Base-by-base conservation (phyloP, 148 eudicot species). In the Amaranthus palmeri region DNA sequence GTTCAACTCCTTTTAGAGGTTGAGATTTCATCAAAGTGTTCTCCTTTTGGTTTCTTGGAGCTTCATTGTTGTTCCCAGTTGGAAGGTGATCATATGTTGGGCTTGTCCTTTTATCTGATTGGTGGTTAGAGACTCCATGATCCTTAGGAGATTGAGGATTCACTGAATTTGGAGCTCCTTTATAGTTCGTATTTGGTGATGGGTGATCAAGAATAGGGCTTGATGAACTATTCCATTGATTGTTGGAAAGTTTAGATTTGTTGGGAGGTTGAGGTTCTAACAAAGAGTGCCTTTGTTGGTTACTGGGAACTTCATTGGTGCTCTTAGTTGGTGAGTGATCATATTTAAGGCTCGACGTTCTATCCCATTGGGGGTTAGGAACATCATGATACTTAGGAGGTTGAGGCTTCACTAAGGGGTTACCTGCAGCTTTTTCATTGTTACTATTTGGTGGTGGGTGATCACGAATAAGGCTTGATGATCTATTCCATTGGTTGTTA, bases 401-500 rank as follows among this genome's bases (percentile, higher is more conserved):
- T 69, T 64, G 71, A 46, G 71, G 12, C 64, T 36, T 56, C 41
- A 40, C 8, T 25, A 25, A 13, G 66, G 77, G 64, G 54, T 67
- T 56, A 36, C 42, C 47, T 8, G 50, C 46, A 50, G 41, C 56
- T 43, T 71, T 9, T 8, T 41, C 60, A 2, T 40, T 15, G 49
- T 46, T 12, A 8, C 67, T 17, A 67, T 56, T 50, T 50, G 8
- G 67, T 7, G 73, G 79, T 4, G 80, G 69, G 53, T 64, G 69
- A 44, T 67, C 76, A 49, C 53, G 53, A 9, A 12, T 42, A 18
- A 55, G 77, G 59, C 62, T 82, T 14, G 75, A 43, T 41, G 72
- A 44, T 60, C 47, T 70, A 10, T 41, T 48, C 73, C 74, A 6
- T 56, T 59, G 48, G 72, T 48, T 55, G 58, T 54, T 50, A 10